A percentile compares a stretch with the other conserved stretches of the same genome.
Conservation (phyloP, 768 basidiomycete species). For the Tylopilus subfusipes region DNA sequence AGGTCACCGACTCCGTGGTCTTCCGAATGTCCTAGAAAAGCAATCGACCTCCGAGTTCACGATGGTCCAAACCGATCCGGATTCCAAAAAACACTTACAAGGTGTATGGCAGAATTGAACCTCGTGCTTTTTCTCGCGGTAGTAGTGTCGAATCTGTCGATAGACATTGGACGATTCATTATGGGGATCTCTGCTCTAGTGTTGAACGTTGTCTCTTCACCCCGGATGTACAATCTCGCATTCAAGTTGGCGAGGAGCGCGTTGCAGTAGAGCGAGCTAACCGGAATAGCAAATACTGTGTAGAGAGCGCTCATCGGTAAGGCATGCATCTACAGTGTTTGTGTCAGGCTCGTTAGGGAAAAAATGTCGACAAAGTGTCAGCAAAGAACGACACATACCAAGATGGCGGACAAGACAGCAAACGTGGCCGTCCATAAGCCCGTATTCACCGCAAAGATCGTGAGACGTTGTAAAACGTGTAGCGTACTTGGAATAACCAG, state of each 20-base stretch:
- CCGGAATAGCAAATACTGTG: not conserved
- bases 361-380: no score
- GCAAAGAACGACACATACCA: conserved; percentile 4
- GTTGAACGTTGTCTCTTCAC: not conserved
- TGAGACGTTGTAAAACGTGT: conserved; percentile 7
- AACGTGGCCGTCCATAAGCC: conserved; percentile 49
- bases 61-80: no score
- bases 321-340: not conserved
- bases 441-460: conserved; percentile 11
- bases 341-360: not conserved
- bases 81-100: not conserved
- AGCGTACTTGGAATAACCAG: not conserved
- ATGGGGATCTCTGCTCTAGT: not conserved
- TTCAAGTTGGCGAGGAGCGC: conserved; percentile 18
- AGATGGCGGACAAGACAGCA: conserved; percentile 12
- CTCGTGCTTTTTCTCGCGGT: not conserved
- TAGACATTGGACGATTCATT: no score
- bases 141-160: not conserved
- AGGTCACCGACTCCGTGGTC: not conserved
- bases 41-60: not conserved
- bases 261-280: conserved; percentile 14
- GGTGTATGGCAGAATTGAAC: not conserved
- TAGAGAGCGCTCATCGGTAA: not conserved
- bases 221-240: conserved; percentile 4
- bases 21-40: not conserved